Evolutionary conservation across 208 protist species (phyloP).

Genomic region (Phytomonas sp.): DNA sequence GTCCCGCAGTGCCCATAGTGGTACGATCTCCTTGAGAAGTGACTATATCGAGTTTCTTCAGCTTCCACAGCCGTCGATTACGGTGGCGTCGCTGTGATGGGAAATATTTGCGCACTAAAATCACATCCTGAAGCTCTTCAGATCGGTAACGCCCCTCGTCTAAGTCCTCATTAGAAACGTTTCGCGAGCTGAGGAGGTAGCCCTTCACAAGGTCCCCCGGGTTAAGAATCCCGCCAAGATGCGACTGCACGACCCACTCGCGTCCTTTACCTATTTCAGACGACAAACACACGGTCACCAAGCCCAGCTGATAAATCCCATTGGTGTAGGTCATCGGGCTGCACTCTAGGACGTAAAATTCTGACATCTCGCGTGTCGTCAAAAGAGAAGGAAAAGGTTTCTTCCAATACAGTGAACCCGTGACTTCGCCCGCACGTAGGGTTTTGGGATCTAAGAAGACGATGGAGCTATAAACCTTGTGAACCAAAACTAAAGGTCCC

Average conservation of each 20-base stretch:
- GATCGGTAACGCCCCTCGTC: constrained; percentile 58
- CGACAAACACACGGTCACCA: constrained; percentile 93
- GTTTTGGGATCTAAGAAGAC: constrained; percentile 96
- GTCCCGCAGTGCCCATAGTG: constrained; percentile 11
- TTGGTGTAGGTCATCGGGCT: constrained; percentile 69
- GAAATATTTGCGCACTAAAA: constrained; percentile 93
- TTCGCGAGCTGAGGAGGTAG: constrained; percentile 85
- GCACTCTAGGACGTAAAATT: constrained; percentile 96
- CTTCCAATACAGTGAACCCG: constrained; percentile 89
- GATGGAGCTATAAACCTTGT: constrained; percentile 92
- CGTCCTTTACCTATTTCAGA: constrained; percentile 94
- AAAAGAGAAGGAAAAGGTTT: constrained; percentile 86
- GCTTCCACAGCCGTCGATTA: constrained; percentile 62
- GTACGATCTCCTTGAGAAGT: constrained; percentile 41
- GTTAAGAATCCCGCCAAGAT: constrained; percentile 91
- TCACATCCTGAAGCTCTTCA: constrained; percentile 82
- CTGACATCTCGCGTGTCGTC: constrained; percentile 77
- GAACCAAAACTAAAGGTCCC: constrained; percentile 91
- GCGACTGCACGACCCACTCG: constrained; percentile 88
- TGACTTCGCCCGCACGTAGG: constrained; percentile 90
- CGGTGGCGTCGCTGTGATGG: constrained; percentile 64
- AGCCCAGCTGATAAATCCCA: constrained; percentile 81
- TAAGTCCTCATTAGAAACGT: constrained; percentile 90
- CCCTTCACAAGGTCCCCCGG: constrained; percentile 93
- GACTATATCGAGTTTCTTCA: constrained; percentile 76